Conservation (phyloP, 257 asterid species). For the Misopates orontium region DNA sequence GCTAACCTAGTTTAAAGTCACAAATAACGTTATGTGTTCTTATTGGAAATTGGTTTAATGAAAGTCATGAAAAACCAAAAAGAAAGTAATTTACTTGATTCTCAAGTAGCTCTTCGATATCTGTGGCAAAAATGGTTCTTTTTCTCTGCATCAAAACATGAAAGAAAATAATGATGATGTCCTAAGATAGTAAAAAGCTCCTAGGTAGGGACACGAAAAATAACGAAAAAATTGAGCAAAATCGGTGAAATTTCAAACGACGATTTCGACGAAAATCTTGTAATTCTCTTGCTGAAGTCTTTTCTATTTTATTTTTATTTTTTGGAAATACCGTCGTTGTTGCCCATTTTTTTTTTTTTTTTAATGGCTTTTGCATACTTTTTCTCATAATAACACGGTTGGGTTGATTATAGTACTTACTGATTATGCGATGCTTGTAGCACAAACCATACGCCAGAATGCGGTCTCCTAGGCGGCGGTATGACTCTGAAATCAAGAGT, state of each 20-base stretch:
- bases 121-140: constrained; percentile 84
- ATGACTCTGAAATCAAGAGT: constrained; percentile 65
- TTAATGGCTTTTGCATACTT: no score
- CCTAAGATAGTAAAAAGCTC: neutral
- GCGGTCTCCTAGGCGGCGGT: constrained; percentile 78
- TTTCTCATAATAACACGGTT: neutral
- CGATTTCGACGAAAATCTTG: no score
- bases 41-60: no score
- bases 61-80: no score
- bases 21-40: no score
- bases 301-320: no score
- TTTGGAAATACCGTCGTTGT: no score
- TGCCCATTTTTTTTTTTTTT: no score
- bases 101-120: constrained; percentile 89
- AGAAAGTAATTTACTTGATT: constrained; percentile 58
- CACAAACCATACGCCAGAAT: constrained; percentile 87
- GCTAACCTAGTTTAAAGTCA: neutral
- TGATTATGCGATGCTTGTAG: constrained; percentile 73
- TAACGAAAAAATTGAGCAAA: neutral
- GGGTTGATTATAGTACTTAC: constrained; percentile 42
- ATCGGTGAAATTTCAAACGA: no score
- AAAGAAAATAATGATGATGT: constrained; percentile 23
- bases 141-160: constrained; percentile 50
- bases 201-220: constrained; percentile 10
- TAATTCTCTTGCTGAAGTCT: no score